Conservation (phyloP, 148 eudicot species). For the Bassia scoparia region DNA sequence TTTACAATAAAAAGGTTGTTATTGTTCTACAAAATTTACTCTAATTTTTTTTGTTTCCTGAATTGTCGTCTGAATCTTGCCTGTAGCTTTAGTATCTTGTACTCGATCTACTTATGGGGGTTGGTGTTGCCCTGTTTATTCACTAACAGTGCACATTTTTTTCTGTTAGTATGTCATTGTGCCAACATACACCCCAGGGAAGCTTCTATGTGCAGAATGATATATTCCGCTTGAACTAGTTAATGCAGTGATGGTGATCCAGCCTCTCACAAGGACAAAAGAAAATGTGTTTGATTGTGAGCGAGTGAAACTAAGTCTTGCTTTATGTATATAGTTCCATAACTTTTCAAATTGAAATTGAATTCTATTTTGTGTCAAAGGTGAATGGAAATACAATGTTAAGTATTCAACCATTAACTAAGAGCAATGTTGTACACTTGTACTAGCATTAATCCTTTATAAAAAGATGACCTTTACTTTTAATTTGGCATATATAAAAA, state of each 20-base stretch:
- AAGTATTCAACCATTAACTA: no score
- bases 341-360: conserved; percentile 14
- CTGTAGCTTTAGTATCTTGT: neutral
- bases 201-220: conserved; percentile 52
- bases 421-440: no score
- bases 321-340: conserved; percentile 15
- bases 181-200: conserved; percentile 53
- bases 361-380: conserved; percentile 22
- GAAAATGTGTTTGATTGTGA: conserved; percentile 12
- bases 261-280: conserved; percentile 5
- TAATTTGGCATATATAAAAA: no score
- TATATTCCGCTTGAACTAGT: conserved; percentile 37
- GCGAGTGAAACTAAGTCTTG: conserved; percentile 7
- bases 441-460: no score
- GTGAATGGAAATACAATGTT: no score
- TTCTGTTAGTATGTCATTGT: conserved; percentile 42
- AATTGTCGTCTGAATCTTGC: neutral
- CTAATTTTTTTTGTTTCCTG: neutral
- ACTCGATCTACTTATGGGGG: no score
- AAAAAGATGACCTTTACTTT: no score
- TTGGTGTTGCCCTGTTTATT: neutral
- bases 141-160: conserved; percentile 4
- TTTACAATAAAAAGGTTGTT: no score
- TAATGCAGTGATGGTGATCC: conserved; percentile 3
- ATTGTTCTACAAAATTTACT: no score